Base-by-base conservation (phyloP, 2,329 filamentous ascomycete species). In the Nothophaeocryptopus gaeumannii region DNA sequence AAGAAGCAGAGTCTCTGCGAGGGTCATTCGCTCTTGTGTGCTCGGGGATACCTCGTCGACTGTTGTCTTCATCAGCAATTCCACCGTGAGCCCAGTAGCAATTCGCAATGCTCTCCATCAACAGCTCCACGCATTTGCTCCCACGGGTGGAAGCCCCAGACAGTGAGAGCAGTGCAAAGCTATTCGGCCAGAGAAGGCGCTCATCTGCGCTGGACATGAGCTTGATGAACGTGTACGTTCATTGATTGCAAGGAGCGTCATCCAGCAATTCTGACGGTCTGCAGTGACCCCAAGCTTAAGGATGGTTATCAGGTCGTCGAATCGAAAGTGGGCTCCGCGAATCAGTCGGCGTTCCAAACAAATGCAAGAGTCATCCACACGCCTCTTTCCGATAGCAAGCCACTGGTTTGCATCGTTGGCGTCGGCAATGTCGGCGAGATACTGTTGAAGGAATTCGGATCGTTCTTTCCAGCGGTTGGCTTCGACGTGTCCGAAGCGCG, bases 401-500 rank as follows among this genome's bases (percentile, higher is more conserved):
- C 48, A 11, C 36, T 34, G 32, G 47, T 58, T 8, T 58, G 56
- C 38, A 49, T 58, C 8, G 51, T 58, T 14, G 56, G 56, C 14
- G 56, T 58, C 11, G 56, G 56, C 15, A 56, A 54, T 47, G 56
- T 58, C 5, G 56, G 56, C 20, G 56, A 58, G 43, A 50, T 53
- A 15, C 51, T 58, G 13, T 48, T 58, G 38, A 53, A 47, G 10
- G 54, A 56, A 37, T 58, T 58, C 45, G 54, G 53, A n/a, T 52
- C 41, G 12, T 44, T 51, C 30, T 56, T 56, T 30, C 44, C 50
- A 26, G 46, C 56, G 15, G 54, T 56, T 39, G 56, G 56, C 39
- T 78, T 74, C 57, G 76, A 79, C 47, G 68, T 79, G 4, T 77
- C 72, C 0, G 61, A 69, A 15, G 53, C 63, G 12, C 72, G 75